Evolutionary conservation across 305 asterid species (phyloP).

Genomic region (Fraxinus sp.): DNA sequence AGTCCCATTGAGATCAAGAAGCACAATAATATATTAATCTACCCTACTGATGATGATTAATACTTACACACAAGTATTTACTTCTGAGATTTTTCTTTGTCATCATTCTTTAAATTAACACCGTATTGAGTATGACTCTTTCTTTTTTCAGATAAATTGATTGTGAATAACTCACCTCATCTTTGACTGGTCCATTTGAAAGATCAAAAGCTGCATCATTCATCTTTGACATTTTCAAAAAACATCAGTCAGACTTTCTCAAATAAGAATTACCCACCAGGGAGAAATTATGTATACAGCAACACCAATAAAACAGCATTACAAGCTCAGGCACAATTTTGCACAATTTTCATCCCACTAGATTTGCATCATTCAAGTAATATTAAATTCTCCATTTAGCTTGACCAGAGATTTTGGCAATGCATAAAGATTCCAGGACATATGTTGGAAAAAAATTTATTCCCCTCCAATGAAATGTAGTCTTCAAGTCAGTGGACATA

Average conservation of each 20-base stretch:
- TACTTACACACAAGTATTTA: not conserved
- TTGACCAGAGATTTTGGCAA: not conserved
- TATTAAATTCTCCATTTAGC: not conserved
- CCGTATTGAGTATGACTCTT: not conserved
- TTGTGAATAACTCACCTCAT: conserved; percentile 55
- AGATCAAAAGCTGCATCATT: conserved; percentile 99
- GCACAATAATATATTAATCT: not conserved
- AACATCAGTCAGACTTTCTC: conserved; percentile 21
- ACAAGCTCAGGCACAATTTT: not conserved
- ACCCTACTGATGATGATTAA: conserved; percentile 13
- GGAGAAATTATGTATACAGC: not conserved
- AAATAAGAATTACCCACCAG: not conserved
- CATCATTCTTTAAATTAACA: not conserved
- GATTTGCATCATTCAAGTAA: not conserved
- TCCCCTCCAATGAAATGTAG: not conserved
- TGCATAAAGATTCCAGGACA: conserved; percentile 4
- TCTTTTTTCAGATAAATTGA: not conserved
- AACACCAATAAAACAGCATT: conserved; percentile 2
- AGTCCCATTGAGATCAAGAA: not conserved
- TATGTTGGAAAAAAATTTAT: not conserved
- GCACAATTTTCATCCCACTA: not conserved
- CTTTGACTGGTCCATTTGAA: conserved; percentile 78
- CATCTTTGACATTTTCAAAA: conserved; percentile 54
- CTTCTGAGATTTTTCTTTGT: not conserved
- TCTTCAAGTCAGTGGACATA: not conserved